A percentile compares a stretch with the other conserved stretches of the same genome.
Evolutionary conservation across 2,329 filamentous ascomycete species (phyloP).

Genomic region (Colletotrichum tropicicola): DNA sequence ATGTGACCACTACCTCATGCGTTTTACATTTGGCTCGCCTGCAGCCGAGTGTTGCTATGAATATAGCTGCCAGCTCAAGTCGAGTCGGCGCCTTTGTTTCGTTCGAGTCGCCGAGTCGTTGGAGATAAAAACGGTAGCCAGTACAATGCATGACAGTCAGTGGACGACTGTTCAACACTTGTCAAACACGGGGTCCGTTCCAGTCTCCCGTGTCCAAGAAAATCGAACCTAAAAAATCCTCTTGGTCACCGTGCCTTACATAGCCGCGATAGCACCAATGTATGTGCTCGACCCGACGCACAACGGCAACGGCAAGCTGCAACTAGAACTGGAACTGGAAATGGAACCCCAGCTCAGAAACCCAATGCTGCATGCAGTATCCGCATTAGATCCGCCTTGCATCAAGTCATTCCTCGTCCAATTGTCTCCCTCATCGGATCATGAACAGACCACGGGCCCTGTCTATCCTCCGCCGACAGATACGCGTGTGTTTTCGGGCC

Average conservation of each 20-base stretch:
- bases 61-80: not conserved
- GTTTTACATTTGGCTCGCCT: not conserved
- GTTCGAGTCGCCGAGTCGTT: not conserved
- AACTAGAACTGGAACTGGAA: not conserved
- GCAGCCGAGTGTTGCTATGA: not conserved
- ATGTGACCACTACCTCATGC: not conserved
- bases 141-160: not conserved
- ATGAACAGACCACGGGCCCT: conserved; percentile 9
- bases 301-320: not conserved
- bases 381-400: conserved; percentile 11
- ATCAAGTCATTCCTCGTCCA: conserved; percentile 18
- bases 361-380: not conserved
- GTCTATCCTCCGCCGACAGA: not conserved
- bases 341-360: not conserved
- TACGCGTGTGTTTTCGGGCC: not conserved
- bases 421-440: conserved; percentile 9
- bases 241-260: conserved; percentile 11
- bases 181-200: not conserved
- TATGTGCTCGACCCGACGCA: conserved; percentile 1
- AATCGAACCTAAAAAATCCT: not conserved
- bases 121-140: not conserved
- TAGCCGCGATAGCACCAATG: conserved; percentile 20
- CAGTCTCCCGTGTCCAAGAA: not conserved
- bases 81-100: not conserved
- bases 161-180: not conserved